phyloP scores from a whole-genome alignment of 805 yeast species.

The Candida verbasci region DNA sequence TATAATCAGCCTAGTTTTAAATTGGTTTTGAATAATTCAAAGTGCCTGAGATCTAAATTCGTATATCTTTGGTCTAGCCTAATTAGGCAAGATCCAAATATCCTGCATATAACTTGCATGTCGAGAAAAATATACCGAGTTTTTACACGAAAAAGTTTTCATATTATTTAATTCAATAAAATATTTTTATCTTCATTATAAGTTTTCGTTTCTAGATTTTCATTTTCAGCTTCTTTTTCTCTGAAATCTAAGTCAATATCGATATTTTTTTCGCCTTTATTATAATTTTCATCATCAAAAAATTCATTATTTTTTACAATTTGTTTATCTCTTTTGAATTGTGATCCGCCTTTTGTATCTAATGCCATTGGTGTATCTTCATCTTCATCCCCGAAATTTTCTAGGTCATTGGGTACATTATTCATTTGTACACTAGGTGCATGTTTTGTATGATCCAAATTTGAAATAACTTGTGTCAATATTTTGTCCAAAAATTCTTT shows the following conservation, averaged over 20 bases:
- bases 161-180: no score
- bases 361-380: slow-evolving; percentile 76
- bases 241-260: background rate
- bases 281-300: slow-evolving; percentile 58
- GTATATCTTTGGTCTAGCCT: background rate
- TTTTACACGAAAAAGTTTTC: background rate
- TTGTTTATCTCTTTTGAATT: slow-evolving; percentile 71
- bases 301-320: slow-evolving; percentile 74
- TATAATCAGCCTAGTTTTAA: no score
- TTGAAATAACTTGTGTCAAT: slow-evolving; percentile 67
- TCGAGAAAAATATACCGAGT: background rate
- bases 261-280: slow-evolving; percentile 23
- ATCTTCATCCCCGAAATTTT: slow-evolving; percentile 73
- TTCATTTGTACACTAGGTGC: slow-evolving; percentile 97
- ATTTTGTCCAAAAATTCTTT: slow-evolving; percentile 88
- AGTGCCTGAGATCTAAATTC: no score
- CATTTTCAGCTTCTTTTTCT: no score
- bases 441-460: slow-evolving; percentile 81
- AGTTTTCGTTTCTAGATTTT: no score
- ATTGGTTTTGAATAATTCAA: no score
- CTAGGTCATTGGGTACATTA: slow-evolving; percentile 80
- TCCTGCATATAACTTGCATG: background rate
- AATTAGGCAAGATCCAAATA: background rate
- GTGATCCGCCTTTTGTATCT: slow-evolving; percentile 90
- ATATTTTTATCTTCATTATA: no score